Conservation (phyloP, 139 green algal species). For the Desmodesmus armatus region DNA sequence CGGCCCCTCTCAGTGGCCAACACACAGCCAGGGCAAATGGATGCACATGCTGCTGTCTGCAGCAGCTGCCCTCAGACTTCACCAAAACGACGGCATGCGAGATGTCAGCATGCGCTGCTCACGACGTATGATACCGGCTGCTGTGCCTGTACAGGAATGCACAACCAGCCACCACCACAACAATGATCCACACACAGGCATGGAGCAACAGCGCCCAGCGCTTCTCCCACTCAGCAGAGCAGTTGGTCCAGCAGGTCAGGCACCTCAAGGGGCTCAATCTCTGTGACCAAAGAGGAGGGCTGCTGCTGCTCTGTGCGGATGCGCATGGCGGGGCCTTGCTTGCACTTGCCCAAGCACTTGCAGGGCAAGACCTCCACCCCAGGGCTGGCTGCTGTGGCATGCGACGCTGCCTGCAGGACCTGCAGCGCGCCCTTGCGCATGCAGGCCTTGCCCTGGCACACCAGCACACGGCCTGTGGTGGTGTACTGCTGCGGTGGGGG, state of each 20-base stretch:
- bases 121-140: too few relatives aligned
- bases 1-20: too few relatives aligned
- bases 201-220: background rate
- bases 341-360: constrained; percentile 60
- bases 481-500: constrained; percentile 1
- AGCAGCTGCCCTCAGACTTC: too few relatives aligned
- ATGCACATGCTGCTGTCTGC: too few relatives aligned
- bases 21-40: too few relatives aligned
- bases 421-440: background rate
- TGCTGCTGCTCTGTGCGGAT: constrained; percentile 35
- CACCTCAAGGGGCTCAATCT: constrained; percentile 42
- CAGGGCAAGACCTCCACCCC: constrained; percentile 53
- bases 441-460: constrained; percentile 35
- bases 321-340: constrained; percentile 44
- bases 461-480: constrained; percentile 16
- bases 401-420: constrained; percentile 47
- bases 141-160: too few relatives aligned
- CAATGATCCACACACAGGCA: background rate
- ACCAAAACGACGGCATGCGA: too few relatives aligned
- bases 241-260: constrained; percentile 28
- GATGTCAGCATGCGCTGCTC: too few relatives aligned
- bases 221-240: background rate
- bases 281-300: constrained; percentile 35
- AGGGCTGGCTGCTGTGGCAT: constrained; percentile 33
- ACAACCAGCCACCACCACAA: background rate